These are phyloP conservation scores for Escallonia herrerae DNA, from an alignment of 129 eudicot species.

Conservation along the genomic window DNA sequence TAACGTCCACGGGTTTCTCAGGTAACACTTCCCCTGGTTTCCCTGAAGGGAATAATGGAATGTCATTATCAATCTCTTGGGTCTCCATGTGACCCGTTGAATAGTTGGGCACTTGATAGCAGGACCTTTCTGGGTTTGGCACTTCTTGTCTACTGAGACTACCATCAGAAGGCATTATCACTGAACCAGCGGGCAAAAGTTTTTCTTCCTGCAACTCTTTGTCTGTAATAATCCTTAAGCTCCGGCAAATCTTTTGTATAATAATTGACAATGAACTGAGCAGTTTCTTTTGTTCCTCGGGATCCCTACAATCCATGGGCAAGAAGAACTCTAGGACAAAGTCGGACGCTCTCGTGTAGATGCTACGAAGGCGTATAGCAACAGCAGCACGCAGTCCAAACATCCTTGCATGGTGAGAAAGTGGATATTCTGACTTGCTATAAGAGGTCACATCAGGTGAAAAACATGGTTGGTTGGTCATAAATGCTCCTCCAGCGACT, in stretches of 20 bases:
- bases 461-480: constrained; percentile 63
- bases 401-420: constrained; percentile 81
- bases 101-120: constrained; percentile 8
- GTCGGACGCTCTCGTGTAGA: constrained; percentile 45
- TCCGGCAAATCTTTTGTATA: constrained; percentile 53
- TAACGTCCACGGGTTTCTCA: constrained; percentile 16
- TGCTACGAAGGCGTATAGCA: constrained; percentile 77
- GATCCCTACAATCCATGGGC: constrained; percentile 49
- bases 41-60: constrained; percentile 7
- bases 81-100: neutral
- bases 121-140: constrained; percentile 13
- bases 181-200: neutral
- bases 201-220: constrained; percentile 63
- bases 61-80: constrained; percentile 15
- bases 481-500: constrained; percentile 71
- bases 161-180: neutral
- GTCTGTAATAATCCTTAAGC: constrained; percentile 55
- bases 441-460: constrained; percentile 54
- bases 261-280: constrained; percentile 51
- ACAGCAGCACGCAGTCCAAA: constrained; percentile 73
- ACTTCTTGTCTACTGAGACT: constrained; percentile 2
- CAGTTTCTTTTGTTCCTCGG: constrained; percentile 46
- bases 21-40: constrained; percentile 29
- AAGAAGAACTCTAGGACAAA: constrained; percentile 90
- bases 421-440: constrained; percentile 77